A percentile compares a stretch with the other conserved stretches of the same genome.
phyloP scores from a whole-genome alignment of 805 yeast species.

The Starmerella floris region DNA sequence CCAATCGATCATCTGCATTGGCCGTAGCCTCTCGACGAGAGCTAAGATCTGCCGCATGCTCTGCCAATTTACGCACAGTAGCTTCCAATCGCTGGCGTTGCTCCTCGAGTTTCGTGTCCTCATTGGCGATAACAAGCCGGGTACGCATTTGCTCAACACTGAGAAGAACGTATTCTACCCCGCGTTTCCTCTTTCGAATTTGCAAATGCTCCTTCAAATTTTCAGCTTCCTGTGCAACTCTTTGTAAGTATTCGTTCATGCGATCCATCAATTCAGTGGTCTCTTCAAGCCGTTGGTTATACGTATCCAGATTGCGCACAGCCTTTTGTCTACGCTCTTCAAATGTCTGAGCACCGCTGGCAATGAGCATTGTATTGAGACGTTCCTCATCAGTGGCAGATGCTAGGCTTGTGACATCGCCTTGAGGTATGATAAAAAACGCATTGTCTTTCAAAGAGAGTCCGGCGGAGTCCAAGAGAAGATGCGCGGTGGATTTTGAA shows the following conservation, averaged over 20 bases:
- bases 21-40: conserved; percentile 4
- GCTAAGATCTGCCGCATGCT: conserved; percentile 2
- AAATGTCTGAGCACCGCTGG: conserved; percentile 88
- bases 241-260: conserved; percentile 58
- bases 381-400: conserved; percentile 81
- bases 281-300: conserved; percentile 53
- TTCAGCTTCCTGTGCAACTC: conserved; percentile 65
- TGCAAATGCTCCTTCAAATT: conserved; percentile 60
- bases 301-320: conserved; percentile 56
- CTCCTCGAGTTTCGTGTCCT: conserved; percentile 3
- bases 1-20: conserved; percentile 10
- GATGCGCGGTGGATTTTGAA: conserved; percentile 67
- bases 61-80: conserved; percentile 6
- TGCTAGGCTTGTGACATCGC: conserved; percentile 74
- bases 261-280: conserved; percentile 61
- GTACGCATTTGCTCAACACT: conserved; percentile 44
- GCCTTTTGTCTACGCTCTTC: conserved; percentile 72
- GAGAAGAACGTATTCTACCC: conserved; percentile 58
- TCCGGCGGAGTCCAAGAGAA: conserved; percentile 74
- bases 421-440: conserved; percentile 94
- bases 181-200: conserved; percentile 53
- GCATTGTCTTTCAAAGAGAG: conserved; percentile 80
- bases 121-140: conserved; percentile 1
- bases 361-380: conserved; percentile 66
- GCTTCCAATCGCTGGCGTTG: conserved; percentile 3